phyloP scores from a whole-genome alignment of 352 stramenopile species.

The Phytophthora kernoviae region DNA sequence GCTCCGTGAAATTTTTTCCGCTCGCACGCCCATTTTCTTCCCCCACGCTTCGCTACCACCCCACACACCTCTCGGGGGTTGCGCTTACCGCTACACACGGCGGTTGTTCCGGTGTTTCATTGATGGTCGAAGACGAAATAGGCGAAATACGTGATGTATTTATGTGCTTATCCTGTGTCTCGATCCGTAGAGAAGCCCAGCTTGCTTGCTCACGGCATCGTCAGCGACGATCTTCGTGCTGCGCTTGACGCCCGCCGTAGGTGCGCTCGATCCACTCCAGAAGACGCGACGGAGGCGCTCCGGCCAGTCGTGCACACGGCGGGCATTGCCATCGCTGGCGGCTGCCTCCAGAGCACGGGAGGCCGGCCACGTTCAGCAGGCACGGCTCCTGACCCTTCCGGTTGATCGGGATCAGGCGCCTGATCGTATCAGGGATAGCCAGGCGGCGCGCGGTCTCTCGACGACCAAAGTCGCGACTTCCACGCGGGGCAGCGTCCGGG shows the following conservation, averaged over 20 bases:
- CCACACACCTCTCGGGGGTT: neutral
- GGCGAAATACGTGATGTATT: neutral
- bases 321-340: neutral
- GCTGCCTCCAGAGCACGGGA: neutral
- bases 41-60: neutral
- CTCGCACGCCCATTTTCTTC: neutral
- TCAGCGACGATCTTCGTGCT: slow-evolving; percentile 4
- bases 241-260: neutral
- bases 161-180: slow-evolving; percentile 1
- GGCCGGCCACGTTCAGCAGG: slow-evolving; percentile 1
- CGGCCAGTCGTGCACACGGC: neutral
- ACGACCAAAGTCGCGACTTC: neutral
- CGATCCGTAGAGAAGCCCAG: neutral
- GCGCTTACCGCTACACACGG: no score
- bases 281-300: neutral
- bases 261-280: slow-evolving; percentile 4
- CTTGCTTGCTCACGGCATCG: neutral
- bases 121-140: neutral
- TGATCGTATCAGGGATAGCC: neutral
- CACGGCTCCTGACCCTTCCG: slow-evolving; percentile 4
- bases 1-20: neutral
- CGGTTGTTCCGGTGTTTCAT: neutral
- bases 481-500: neutral
- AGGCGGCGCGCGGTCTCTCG: neutral
- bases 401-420: slow-evolving; percentile 3